phyloP scores from a whole-genome alignment of 1,284 basidiomycete species.

The Trichosporon sp. region DNA sequence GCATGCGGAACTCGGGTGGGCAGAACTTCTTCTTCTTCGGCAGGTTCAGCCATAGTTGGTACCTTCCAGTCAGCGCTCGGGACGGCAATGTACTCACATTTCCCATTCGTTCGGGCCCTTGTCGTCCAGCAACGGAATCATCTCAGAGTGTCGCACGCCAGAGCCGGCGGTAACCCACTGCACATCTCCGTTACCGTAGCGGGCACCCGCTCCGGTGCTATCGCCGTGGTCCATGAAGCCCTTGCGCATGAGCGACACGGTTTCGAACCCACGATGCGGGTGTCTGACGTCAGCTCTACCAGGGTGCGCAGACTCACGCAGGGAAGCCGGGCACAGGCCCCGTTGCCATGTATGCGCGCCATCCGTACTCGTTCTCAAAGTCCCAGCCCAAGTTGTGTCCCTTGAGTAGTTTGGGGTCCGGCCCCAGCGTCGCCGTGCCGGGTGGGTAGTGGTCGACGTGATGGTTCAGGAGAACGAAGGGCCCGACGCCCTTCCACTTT shows the following conservation, averaged over 20 bases:
- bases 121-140: constrained; percentile 51
- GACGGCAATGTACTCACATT: neutral
- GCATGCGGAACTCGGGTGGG: constrained; percentile 18
- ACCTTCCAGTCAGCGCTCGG: neutral
- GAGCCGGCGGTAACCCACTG: constrained; percentile 90
- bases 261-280: constrained; percentile 20
- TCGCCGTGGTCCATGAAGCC: constrained; percentile 21
- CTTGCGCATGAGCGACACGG: constrained; percentile 10
- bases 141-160: constrained; percentile 68
- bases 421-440: constrained; percentile 9
- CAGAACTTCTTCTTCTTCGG: constrained; percentile 13
- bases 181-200: constrained; percentile 63
- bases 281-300: constrained; percentile 2
- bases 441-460: constrained; percentile 18
- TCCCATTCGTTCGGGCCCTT: constrained; percentile 10
- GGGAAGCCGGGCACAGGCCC: constrained; percentile 15
- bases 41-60: constrained; percentile 23
- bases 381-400: constrained; percentile 19
- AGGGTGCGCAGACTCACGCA: neutral
- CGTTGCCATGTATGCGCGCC: constrained; percentile 17
- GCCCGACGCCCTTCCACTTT: constrained; percentile 17
- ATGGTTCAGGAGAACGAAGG: constrained; percentile 10
- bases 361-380: constrained; percentile 15
- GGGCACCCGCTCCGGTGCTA: constrained; percentile 17
- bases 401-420: constrained; percentile 5